Evolutionary conservation across 805 yeast genomes (phyloP).

Genomic region (Monosporozyma aerobia): DNA sequence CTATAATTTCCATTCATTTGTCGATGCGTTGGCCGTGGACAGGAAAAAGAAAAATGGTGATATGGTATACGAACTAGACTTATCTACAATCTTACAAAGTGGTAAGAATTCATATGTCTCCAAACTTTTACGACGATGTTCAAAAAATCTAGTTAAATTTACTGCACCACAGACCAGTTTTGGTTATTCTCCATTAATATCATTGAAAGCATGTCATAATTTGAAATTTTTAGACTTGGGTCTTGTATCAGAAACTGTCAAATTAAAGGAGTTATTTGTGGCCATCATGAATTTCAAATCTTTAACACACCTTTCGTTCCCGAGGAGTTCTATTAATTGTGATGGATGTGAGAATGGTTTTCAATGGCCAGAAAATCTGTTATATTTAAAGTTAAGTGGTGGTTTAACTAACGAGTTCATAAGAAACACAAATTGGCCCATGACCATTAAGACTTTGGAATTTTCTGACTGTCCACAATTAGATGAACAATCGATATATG

Average conservation of each 20-base stretch:
- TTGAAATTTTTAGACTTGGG: slow-evolving; percentile 66
- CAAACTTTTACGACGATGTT: slow-evolving; percentile 68
- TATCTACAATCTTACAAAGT: slow-evolving; percentile 73
- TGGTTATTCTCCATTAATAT: slow-evolving; percentile 82
- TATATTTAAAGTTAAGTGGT: slow-evolving; percentile 72
- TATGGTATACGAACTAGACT: slow-evolving; percentile 56
- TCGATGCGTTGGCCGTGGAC: slow-evolving; percentile 49
- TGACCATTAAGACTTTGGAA: slow-evolving; percentile 58
- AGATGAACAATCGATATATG: slow-evolving; percentile 53
- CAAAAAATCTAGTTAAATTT: slow-evolving; percentile 53
- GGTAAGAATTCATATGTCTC: slow-evolving; percentile 91
- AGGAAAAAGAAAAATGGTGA: slow-evolving; percentile 43
- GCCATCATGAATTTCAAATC: slow-evolving; percentile 56
- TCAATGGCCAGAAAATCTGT: slow-evolving; percentile 72
- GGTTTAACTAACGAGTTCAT: slow-evolving; percentile 81
- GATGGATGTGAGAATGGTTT: slow-evolving; percentile 33
- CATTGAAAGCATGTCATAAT: slow-evolving; percentile 60
- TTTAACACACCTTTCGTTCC: slow-evolving; percentile 73
- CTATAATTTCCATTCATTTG: slow-evolving; percentile 62
- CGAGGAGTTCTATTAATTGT: slow-evolving; percentile 76
- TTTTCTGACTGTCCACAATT: slow-evolving; percentile 83
- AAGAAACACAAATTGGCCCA: slow-evolving; percentile 59
- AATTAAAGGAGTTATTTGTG: slow-evolving; percentile 65
- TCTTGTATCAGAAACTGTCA: slow-evolving; percentile 83
- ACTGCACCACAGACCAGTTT: slow-evolving; percentile 93